Conservation (phyloP, 2,329 filamentous ascomycete species). For the Parasarocladium wereldwijsianum region DNA sequence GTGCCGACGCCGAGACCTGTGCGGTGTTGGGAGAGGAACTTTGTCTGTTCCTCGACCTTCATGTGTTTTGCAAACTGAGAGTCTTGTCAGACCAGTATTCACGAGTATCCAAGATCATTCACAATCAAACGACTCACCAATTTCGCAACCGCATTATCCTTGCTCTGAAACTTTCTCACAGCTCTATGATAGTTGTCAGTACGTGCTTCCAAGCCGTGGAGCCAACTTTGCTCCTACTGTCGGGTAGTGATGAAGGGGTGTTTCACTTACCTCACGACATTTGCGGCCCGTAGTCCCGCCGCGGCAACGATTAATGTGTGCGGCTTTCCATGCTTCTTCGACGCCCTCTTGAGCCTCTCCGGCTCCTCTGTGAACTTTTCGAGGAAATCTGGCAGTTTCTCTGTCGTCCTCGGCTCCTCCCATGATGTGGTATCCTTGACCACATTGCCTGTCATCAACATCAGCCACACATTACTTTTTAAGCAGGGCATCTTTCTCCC, state of each 20-base stretch:
- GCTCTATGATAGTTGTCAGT: slow-evolving; percentile 30
- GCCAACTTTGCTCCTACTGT: too few species aligned
- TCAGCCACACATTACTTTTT: too few species aligned
- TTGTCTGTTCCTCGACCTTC: slow-evolving; percentile 76
- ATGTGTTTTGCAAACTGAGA: slow-evolving; percentile 84
- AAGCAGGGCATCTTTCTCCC: neutral
- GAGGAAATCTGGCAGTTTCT: slow-evolving; percentile 66
- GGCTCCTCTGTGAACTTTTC: slow-evolving; percentile 48
- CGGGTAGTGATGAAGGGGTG: too few species aligned
- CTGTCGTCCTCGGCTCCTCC: slow-evolving; percentile 47
- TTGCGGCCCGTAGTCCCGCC: slow-evolving; percentile 73
- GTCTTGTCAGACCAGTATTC: slow-evolving; percentile 5
- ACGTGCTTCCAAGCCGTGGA: too few species aligned
- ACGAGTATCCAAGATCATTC: neutral
- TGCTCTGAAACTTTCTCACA: slow-evolving; percentile 64
- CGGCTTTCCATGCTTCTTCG: slow-evolving; percentile 55
- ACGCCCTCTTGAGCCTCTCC: slow-evolving; percentile 45
- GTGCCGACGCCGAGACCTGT: slow-evolving; percentile 87
- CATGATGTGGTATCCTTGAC: slow-evolving; percentile 73
- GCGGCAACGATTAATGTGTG: slow-evolving; percentile 84
- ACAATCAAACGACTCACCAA: slow-evolving; percentile 30
- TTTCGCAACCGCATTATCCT: slow-evolving; percentile 69
- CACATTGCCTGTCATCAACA: slow-evolving; percentile 39
- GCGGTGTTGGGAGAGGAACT: slow-evolving; percentile 53
- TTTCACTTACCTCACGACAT: slow-evolving; percentile 59